phyloP scores from a whole-genome alignment of 2,329 filamentous ascomycete species.

The Phoma sp. region DNA sequence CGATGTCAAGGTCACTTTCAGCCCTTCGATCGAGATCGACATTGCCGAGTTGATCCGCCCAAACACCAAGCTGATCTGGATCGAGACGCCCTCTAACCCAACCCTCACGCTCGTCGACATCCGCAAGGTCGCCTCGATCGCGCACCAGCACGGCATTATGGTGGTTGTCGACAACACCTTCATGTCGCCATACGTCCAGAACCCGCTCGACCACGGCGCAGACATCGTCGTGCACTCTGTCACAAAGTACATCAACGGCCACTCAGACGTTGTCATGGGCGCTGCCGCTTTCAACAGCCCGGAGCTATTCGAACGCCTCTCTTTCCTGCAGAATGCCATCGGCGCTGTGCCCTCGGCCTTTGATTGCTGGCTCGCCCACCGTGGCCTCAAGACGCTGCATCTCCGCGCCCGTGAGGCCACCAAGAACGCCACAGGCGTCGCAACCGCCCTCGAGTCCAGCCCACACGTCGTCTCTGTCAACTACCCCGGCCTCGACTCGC shows the following conservation, averaged over 20 bases:
- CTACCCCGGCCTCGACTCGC: conserved; percentile 89
- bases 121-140: conserved; percentile 78
- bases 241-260: conserved; percentile 99
- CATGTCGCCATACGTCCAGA: conserved; percentile 94
- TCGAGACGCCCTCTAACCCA: conserved; percentile 93
- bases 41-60: conserved; percentile 83
- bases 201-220: conserved; percentile 91
- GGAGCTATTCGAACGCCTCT: conserved; percentile 74
- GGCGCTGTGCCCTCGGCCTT: conserved; percentile 94
- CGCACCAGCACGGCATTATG: conserved; percentile 85
- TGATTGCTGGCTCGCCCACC: conserved; percentile 97
- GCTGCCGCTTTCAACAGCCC: conserved; percentile 93
- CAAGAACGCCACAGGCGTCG: conserved; percentile 79
- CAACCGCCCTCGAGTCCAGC: conserved; percentile 76
- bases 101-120: conserved; percentile 94
- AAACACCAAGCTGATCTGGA: conserved; percentile 95
- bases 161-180: conserved; percentile 99
- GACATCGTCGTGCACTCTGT: conserved; percentile 97
- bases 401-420: conserved; percentile 86
- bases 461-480: conserved; percentile 88
- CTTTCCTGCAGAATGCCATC: conserved; percentile 96
- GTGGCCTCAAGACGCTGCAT: conserved; percentile 95
- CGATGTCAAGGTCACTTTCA: conserved; percentile 93
- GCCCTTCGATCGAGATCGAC: conserved; percentile 88
- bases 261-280: conserved; percentile 96